Percentiles rank a stretch among this genome's conserved stretches.
phyloP scores from a whole-genome alignment of 257 asterid species.

The Salvia miltiorrhiza region DNA sequence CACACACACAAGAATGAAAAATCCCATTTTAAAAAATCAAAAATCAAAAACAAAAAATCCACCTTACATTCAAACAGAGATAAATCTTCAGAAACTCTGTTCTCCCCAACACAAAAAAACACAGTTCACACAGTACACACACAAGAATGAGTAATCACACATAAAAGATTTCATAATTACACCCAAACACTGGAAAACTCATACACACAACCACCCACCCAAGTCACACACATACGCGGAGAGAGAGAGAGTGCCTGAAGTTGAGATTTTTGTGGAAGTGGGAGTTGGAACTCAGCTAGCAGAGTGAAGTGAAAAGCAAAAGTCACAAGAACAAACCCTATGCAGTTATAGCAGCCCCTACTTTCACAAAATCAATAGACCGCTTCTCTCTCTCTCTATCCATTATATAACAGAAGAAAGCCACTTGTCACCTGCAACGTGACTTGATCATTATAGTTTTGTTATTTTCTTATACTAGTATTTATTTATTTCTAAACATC shows the following conservation, averaged over 20 bases:
- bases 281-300: neutral
- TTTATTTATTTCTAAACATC: too few relatives aligned
- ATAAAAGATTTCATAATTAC: neutral
- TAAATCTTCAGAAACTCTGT: slow-evolving; percentile 17
- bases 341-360: neutral
- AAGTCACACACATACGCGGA: neutral
- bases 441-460: slow-evolving; percentile 2
- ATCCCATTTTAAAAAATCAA: neutral
- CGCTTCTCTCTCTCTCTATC: neutral
- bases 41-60: neutral
- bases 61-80: slow-evolving; percentile 10
- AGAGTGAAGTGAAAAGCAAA: slow-evolving; percentile 6
- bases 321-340: slow-evolving; percentile 23
- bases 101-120: neutral
- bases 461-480: neutral
- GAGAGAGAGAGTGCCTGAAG: slow-evolving; percentile 17
- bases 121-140: neutral
- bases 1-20: neutral
- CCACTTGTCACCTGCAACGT: slow-evolving; percentile 21
- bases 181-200: neutral
- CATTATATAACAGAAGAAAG: slow-evolving; percentile 1
- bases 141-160: neutral
- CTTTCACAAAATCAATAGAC: neutral
- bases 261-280: slow-evolving; percentile 7
- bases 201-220: neutral